Evolutionary conservation across 2,329 filamentous ascomycete genomes (phyloP).

Genomic region (Paecilomyces dactylethromorphus): DNA sequence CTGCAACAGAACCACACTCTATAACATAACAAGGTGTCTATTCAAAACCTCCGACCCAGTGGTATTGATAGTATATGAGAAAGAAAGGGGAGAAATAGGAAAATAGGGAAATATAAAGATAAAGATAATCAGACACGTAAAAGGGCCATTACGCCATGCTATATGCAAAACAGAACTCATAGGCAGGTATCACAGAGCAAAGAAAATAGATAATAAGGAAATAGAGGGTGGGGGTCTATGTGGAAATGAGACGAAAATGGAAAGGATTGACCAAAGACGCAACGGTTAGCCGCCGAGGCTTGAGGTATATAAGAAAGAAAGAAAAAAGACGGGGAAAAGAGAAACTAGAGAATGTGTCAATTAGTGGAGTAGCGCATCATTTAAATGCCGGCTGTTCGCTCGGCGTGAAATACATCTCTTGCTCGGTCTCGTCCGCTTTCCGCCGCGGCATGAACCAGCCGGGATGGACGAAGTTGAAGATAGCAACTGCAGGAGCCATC

Average conservation of each 20-base stretch:
- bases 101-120: not conserved
- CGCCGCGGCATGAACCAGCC: conserved; percentile 29
- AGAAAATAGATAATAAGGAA: not conserved
- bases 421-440: conserved; percentile 7
- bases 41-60: too few relatives aligned
- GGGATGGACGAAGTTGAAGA: conserved; percentile 42
- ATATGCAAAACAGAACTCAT: not conserved
- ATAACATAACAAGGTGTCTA: too few relatives aligned
- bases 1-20: too few relatives aligned
- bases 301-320: not conserved
- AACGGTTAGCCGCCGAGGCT: not conserved
- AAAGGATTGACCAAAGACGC: not conserved
- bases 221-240: not conserved
- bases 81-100: too few relatives aligned
- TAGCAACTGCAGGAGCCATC: conserved; percentile 41
- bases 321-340: not conserved
- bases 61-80: not conserved
- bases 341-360: too few relatives aligned
- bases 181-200: not conserved
- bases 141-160: not conserved
- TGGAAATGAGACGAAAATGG: not conserved
- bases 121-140: not conserved
- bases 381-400: not conserved
- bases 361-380: not conserved
- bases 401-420: conserved; percentile 2